Conservation (phyloP, 2,329 filamentous ascomycete genomes). For the Apiospora marii region DNA sequence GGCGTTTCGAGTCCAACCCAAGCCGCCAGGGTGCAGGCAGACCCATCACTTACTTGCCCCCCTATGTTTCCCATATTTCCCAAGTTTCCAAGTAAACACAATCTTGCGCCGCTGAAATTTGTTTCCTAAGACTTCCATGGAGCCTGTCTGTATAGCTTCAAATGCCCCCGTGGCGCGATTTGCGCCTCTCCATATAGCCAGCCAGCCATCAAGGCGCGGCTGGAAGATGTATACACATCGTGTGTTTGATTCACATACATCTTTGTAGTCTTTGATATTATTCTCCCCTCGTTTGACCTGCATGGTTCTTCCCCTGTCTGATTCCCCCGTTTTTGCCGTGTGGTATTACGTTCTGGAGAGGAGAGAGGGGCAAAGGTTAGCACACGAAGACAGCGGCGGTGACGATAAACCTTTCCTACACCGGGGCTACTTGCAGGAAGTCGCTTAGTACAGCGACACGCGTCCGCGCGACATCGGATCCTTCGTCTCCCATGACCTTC, state of each 20-base stretch:
- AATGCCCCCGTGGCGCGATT: not conserved
- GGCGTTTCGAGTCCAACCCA: not conserved
- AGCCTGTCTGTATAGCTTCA: not conserved
- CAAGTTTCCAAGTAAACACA: not conserved
- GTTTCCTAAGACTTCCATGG: too few relatives aligned
- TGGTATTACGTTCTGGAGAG: not conserved
- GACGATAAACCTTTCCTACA: too few relatives aligned
- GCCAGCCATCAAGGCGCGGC: too few relatives aligned
- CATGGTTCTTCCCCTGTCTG: not conserved
- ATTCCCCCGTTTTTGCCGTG: not conserved
- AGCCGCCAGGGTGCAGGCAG: not conserved
- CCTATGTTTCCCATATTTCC: not conserved
- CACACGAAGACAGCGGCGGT: not conserved
- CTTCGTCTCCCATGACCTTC: conserved; percentile 63
- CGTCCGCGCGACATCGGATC: conserved; percentile 66
- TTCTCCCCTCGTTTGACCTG: not conserved
- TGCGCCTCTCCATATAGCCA: not conserved
- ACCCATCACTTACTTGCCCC: not conserved
- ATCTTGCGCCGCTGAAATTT: not conserved
- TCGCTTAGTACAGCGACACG: conserved; percentile 66
- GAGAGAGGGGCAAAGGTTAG: not conserved
- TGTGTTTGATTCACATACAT: not conserved
- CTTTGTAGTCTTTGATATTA: not conserved
- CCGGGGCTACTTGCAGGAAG: conserved; percentile 48
- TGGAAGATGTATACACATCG: not conserved